Percentiles rank a stretch among this genome's conserved stretches.
Evolutionary conservation across 1,139 yeast species (phyloP).

Genomic region (Diutina ranongensis): DNA sequence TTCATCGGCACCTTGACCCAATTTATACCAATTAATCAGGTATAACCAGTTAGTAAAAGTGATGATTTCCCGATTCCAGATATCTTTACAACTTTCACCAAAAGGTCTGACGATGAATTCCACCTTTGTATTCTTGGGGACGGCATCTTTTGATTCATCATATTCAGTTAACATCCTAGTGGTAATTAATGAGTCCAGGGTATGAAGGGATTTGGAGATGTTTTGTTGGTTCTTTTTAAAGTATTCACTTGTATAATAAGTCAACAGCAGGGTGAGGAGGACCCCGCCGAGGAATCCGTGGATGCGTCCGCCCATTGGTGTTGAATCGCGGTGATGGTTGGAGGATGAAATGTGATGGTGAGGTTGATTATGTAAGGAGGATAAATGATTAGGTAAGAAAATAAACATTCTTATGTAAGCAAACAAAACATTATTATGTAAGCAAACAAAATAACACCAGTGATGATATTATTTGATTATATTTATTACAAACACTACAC

Average conservation of each 20-base stretch:
- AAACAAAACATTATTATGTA: too few species aligned
- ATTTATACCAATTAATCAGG: conserved; percentile 38
- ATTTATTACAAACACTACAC: too few species aligned
- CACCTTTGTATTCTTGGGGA: conserved; percentile 32
- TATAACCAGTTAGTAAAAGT: conserved; percentile 57
- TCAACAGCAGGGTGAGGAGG: conserved; percentile 49
- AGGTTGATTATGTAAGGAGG: too few species aligned
- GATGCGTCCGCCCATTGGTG: conserved; percentile 50
- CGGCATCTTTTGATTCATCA: conserved; percentile 23
- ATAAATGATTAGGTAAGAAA: too few species aligned
- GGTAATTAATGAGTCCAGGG: conserved; percentile 41
- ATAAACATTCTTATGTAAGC: too few species aligned
- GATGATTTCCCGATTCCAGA: conserved; percentile 74
- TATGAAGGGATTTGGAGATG: conserved; percentile 36
- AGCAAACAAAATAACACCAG: too few species aligned
- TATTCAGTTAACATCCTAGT: conserved; percentile 32
- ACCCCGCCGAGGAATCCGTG: conserved; percentile 62
- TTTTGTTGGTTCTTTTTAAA: conserved; percentile 37
- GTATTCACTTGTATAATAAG: conserved; percentile 54
- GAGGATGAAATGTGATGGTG: too few species aligned
- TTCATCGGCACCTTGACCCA: conserved; percentile 28
- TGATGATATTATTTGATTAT: too few species aligned
- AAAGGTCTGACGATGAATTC: conserved; percentile 15
- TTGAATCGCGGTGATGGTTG: too few species aligned
- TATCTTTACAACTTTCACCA: conserved; percentile 61